Conservation (phyloP, 768 basidiomycete genomes). For the Lyophyllum shimeji region DNA sequence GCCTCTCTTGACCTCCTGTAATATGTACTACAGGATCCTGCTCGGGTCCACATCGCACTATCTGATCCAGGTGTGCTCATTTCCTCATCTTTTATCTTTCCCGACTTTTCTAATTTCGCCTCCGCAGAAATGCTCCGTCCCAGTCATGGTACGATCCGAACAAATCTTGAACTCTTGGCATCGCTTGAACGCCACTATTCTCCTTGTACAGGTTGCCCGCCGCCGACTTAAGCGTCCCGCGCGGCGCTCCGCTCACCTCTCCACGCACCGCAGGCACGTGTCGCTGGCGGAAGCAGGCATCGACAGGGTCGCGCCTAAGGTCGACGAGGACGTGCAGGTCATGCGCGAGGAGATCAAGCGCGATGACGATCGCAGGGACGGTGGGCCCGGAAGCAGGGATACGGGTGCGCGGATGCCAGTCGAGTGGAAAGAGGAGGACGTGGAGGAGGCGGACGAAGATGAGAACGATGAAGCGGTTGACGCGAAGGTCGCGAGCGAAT, state of each 20-base stretch:
- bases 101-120: slow-evolving; percentile 1
- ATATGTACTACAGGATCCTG: slow-evolving; percentile 60
- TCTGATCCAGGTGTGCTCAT: slow-evolving; percentile 69
- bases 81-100: background rate
- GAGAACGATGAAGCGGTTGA: slow-evolving; percentile 30
- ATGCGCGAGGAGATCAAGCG: slow-evolving; percentile 77
- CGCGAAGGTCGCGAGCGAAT: slow-evolving; percentile 33
- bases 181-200: background rate
- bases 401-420: slow-evolving; percentile 17
- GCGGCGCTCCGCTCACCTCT: slow-evolving; percentile 74
- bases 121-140: slow-evolving; percentile 82
- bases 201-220: slow-evolving; percentile 58
- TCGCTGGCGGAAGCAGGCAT: slow-evolving; percentile 87
- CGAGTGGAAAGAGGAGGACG: slow-evolving; percentile 24
- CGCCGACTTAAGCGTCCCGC: slow-evolving; percentile 88
- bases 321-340: slow-evolving; percentile 81
- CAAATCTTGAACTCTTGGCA: background rate
- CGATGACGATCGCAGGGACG: slow-evolving; percentile 55
- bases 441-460: slow-evolving; percentile 28
- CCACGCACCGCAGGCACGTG: slow-evolving; percentile 78
- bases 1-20: background rate
- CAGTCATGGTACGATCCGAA: slow-evolving; percentile 74
- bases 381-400: slow-evolving; percentile 31
- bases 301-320: slow-evolving; percentile 83
- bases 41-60: slow-evolving; percentile 96